These are phyloP conservation scores for Leucogyrophana mollusca DNA, from an alignment of 768 basidiomycete genomes.

Conservation along the genomic window DNA sequence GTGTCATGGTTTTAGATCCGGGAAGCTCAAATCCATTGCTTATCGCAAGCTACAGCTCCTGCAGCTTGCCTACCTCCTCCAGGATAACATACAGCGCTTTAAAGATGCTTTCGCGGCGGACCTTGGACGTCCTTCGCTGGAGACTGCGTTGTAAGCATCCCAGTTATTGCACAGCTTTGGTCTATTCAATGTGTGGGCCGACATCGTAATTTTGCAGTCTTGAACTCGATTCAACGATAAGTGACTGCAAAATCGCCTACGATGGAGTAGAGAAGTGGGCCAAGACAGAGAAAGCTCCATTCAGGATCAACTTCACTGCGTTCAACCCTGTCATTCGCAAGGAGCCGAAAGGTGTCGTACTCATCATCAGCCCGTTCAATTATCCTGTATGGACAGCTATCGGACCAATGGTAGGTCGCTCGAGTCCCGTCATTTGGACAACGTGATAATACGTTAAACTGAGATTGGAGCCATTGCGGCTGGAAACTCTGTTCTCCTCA, in stretches of 20 bases:
- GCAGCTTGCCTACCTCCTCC: slow-evolving; percentile 54
- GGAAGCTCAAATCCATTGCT: slow-evolving; percentile 63
- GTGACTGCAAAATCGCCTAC: slow-evolving; percentile 38
- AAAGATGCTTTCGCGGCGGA: slow-evolving; percentile 37
- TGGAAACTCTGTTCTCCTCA: slow-evolving; percentile 58
- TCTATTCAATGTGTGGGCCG: too few species aligned
- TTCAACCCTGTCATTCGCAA: slow-evolving; percentile 52
- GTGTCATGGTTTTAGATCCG: slow-evolving; percentile 55
- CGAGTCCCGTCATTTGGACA: slow-evolving; percentile 61
- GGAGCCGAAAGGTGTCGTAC: slow-evolving; percentile 55
- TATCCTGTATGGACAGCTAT: not conserved
- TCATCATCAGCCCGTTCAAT: slow-evolving; percentile 49
- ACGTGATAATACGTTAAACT: slow-evolving; percentile 51
- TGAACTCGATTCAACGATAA: slow-evolving; percentile 45
- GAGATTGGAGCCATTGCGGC: slow-evolving; percentile 65
- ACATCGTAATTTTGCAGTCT: slow-evolving; percentile 26
- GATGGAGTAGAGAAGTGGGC: slow-evolving; percentile 56
- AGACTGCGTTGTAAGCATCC: slow-evolving; percentile 10
- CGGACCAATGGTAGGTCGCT: not conserved
- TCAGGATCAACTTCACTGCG: slow-evolving; percentile 38
- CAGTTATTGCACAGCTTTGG: too few species aligned
- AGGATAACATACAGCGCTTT: slow-evolving; percentile 55
- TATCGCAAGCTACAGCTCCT: slow-evolving; percentile 69
- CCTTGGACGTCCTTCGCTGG: slow-evolving; percentile 22
- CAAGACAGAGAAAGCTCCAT: slow-evolving; percentile 35